A percentile compares a stretch with the other conserved stretches of the same genome.
Evolutionary conservation across 2,329 filamentous ascomycete genomes (phyloP).

Genomic region (Aspergillus ustus): DNA sequence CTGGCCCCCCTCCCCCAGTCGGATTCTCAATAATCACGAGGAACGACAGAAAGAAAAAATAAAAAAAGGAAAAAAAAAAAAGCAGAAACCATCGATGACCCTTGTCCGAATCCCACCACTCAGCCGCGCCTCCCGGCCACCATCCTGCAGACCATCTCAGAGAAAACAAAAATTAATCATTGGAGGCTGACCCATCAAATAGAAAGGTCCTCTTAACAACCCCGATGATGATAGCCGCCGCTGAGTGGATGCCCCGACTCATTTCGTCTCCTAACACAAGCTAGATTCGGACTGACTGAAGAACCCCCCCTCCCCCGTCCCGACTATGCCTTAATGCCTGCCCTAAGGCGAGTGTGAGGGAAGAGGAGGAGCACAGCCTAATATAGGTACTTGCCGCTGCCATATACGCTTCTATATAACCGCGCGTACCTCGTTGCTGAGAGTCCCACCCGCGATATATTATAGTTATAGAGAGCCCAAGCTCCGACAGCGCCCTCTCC

Average conservation of each 20-base stretch:
- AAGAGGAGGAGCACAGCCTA: background rate
- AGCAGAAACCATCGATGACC: background rate
- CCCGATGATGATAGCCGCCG: background rate
- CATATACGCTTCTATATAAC: background rate
- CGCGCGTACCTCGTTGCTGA: slow-evolving; percentile 1
- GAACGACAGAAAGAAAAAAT: background rate
- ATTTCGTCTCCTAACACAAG: background rate
- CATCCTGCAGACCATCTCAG: slow-evolving; percentile 1
- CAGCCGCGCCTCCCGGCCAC: background rate
- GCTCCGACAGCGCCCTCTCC: background rate
- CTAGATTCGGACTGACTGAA: background rate
- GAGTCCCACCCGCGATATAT: background rate
- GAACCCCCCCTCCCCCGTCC: background rate
- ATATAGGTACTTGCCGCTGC: slow-evolving; percentile 5
- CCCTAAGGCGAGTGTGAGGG: background rate
- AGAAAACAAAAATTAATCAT: background rate
- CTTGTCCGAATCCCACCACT: background rate
- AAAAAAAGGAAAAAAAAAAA: background rate
- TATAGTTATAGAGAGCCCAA: background rate
- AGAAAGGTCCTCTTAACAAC: background rate
- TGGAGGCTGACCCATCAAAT: background rate
- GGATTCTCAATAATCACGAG: slow-evolving; percentile 5
- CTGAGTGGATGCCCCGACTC: slow-evolving; percentile 6
- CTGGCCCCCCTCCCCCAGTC: background rate
- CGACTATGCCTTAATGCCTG: background rate